Evolutionary conservation across 1,284 basidiomycete genomes (phyloP).

Genomic region (Porogramme epimiltina): DNA sequence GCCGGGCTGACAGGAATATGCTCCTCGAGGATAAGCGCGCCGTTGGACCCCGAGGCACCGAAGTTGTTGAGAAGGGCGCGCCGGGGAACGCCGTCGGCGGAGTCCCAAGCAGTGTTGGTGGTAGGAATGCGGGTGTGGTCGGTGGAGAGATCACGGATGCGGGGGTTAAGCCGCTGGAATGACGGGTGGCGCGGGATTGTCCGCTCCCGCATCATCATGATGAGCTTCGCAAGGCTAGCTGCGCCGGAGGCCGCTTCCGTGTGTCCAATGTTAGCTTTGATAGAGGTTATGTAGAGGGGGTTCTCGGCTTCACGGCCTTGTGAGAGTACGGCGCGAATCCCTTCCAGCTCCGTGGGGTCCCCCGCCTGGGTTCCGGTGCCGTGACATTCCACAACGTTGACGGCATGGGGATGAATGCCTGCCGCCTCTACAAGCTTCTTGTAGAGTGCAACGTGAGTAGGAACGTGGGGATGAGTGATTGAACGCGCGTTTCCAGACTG

Average conservation of each 20-base stretch:
- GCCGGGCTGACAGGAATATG: not conserved
- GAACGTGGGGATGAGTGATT: conserved; percentile 70
- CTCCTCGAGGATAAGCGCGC: conserved; percentile 63
- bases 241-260: conserved; percentile 75
- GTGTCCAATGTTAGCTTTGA: conserved; percentile 76
- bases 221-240: conserved; percentile 67
- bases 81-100: conserved; percentile 35
- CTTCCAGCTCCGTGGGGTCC: conserved; percentile 64
- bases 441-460: conserved; percentile 60
- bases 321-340: conserved; percentile 59
- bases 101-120: conserved; percentile 42
- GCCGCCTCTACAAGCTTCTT: conserved; percentile 47
- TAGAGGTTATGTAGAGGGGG: conserved; percentile 63
- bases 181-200: conserved; percentile 64
- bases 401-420: conserved; percentile 44
- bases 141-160: conserved; percentile 46
- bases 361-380: conserved; percentile 71
- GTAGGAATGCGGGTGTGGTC: conserved; percentile 57
- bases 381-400: conserved; percentile 72
- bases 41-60: conserved; percentile 73
- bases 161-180: conserved; percentile 55
- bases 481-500: conserved; percentile 66
- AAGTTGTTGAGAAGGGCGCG: conserved; percentile 73
- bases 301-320: conserved; percentile 42
- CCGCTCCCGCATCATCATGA: conserved; percentile 64